Conservation (phyloP, 768 basidiomycete genomes). For the Cystofilobasidium macerans region DNA sequence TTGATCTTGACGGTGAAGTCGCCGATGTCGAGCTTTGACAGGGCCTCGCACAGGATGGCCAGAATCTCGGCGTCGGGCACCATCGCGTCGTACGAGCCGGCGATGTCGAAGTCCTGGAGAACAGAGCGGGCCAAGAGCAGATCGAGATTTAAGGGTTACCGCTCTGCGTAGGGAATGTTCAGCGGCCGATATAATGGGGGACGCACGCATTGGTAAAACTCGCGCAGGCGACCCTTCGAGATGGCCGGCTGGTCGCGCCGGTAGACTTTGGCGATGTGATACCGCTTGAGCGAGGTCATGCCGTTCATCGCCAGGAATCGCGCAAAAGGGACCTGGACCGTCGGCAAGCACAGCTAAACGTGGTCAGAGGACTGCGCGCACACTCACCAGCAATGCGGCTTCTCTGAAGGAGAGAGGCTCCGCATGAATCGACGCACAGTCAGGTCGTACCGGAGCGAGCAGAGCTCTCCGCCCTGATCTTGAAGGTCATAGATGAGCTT, state of each 20-base stretch:
- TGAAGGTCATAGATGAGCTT: slow-evolving; percentile 95
- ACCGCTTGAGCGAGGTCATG: slow-evolving; percentile 66
- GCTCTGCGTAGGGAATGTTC: no score
- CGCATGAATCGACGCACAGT: slow-evolving; percentile 48
- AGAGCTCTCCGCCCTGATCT: slow-evolving; percentile 95
- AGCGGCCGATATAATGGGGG: no score
- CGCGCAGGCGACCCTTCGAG: slow-evolving; percentile 95
- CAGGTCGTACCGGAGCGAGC: slow-evolving; percentile 87
- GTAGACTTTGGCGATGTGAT: slow-evolving; percentile 99
- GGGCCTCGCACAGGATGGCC: slow-evolving; percentile 65
- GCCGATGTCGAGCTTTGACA: slow-evolving; percentile 74
- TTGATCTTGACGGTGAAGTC: slow-evolving; percentile 96
- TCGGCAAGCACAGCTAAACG: background rate
- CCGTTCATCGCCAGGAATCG: slow-evolving; percentile 91
- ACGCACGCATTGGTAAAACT: slow-evolving; percentile 90
- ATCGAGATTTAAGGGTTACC: no score
- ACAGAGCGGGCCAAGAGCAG: background rate
- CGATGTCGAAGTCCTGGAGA: slow-evolving; percentile 82
- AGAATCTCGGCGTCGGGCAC: slow-evolving; percentile 91
- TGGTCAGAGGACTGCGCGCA: no score
- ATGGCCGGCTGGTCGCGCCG: slow-evolving; percentile 91
- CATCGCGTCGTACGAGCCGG: slow-evolving; percentile 88
- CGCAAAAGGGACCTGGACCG: slow-evolving; percentile 79
- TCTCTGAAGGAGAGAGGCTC: background rate
- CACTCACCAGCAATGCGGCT: background rate